A percentile compares a stretch with the other conserved stretches of the same genome.
Conservation (phyloP, 495 filamentous ascomycete species). For the Tuber borchii region DNA sequence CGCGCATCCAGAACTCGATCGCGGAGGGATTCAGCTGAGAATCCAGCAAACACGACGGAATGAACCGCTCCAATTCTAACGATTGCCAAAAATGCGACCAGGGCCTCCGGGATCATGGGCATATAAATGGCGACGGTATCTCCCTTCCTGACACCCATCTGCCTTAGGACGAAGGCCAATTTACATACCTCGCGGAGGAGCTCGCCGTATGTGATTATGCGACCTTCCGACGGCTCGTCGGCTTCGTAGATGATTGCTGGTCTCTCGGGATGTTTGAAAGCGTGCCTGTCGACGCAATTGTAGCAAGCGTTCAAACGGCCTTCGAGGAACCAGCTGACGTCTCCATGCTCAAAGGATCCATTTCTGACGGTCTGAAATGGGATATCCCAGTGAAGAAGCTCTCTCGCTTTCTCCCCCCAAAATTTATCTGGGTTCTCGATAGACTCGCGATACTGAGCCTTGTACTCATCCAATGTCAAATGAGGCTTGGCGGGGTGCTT, state of each 20-base stretch:
- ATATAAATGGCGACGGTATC: conserved; percentile 97
- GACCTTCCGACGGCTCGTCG: conserved; percentile 81
- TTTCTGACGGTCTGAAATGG: conserved; percentile 87
- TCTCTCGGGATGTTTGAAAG: conserved; percentile 81
- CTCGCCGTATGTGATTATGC: conserved; percentile 86
- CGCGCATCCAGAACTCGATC: conserved; percentile 89
- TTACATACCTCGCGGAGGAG: conserved; percentile 87
- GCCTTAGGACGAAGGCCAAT: conserved; percentile 75
- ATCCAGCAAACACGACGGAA: conserved; percentile 97
- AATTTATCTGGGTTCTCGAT: conserved; percentile 86
- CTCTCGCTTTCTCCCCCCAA: conserved; percentile 79
- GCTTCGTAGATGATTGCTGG: conserved; percentile 98
- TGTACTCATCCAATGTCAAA: conserved; percentile 76
- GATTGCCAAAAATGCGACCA: conserved; percentile 87
- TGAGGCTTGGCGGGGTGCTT: conserved; percentile 67
- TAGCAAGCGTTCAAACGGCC: conserved; percentile 90
- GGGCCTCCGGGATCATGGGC: conserved; percentile 95
- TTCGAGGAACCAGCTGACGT: conserved; percentile 91
- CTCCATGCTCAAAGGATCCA: conserved; percentile 71
- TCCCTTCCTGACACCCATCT: conserved; percentile 94
- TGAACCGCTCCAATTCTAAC: conserved; percentile 90
- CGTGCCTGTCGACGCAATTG: conserved; percentile 96
- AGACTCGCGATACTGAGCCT: conserved; percentile 89
- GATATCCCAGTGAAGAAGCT: conserved; percentile 80
- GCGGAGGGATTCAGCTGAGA: conserved; percentile 92